A percentile compares a stretch with the other conserved stretches of the same genome.
Conservation (phyloP, 164 flowering plant species). For the Echeveria elegans region DNA sequence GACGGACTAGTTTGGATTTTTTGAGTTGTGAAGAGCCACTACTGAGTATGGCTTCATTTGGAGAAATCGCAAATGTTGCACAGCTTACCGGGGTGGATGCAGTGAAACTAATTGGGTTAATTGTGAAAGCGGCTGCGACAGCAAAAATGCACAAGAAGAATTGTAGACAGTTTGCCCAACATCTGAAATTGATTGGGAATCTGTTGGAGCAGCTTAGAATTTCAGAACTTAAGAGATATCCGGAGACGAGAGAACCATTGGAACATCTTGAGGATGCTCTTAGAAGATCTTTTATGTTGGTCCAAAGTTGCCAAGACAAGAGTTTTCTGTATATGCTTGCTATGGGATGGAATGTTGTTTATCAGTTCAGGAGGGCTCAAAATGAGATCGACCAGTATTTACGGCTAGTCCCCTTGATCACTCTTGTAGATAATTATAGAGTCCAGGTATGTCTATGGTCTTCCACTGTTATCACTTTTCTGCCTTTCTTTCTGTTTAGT, state of each 20-base stretch:
- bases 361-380: constrained; percentile 87
- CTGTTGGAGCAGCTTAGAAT: constrained; percentile 81
- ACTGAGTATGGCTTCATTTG: constrained; percentile 64
- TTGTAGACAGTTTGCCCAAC: constrained; percentile 86
- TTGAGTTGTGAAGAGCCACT: constrained; percentile 1
- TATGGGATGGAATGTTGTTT: constrained; percentile 97
- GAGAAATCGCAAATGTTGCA: constrained; percentile 68
- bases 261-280: constrained; percentile 93
- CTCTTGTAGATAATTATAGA: constrained; percentile 83
- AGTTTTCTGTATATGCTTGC: constrained; percentile 87
- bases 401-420: constrained; percentile 76
- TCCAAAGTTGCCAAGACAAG: constrained; percentile 84
- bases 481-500: background rate
- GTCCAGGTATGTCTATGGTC: constrained; percentile 52
- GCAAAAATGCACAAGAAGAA: constrained; percentile 96
- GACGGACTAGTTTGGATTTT: constrained; percentile 8
- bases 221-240: constrained; percentile 81
- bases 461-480: background rate
- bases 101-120: constrained; percentile 59
- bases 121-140: constrained; percentile 77
- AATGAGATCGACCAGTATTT: constrained; percentile 84
- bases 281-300: constrained; percentile 73
- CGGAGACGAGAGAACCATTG: constrained; percentile 88
- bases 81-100: constrained; percentile 85
- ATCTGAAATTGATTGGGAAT: constrained; percentile 86